Base-by-base conservation (phyloP, 2,329 filamentous ascomycete species). In the Lasiodiplodia citricola region DNA sequence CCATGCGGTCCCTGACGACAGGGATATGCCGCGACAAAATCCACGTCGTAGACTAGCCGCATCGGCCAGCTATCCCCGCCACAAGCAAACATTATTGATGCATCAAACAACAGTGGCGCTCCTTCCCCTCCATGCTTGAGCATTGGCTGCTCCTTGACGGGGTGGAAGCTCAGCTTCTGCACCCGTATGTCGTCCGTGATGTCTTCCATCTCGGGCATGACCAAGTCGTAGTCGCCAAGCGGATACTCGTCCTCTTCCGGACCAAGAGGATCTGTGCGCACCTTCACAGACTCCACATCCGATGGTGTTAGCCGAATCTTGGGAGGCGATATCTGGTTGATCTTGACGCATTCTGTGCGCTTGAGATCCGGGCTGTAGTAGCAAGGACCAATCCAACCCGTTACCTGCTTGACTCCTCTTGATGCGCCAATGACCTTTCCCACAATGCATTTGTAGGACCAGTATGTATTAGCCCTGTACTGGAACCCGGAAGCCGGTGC, bases 401-500 rank as follows among this genome's bases (percentile, higher is more conserved):
- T 91, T 23, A 92, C 85, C 67, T 90, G 86, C 71, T 86, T 87
- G 73, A 91, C 92, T 0, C 91, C 92, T 28, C 91, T 89, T 50
- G 88, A 90, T 28, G 82, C 82, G 1, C 83, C 83, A 8, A 94
- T 83, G 2, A 94, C 91, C 75, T 92, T 93, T 47, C 91, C 91
- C 2, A 94, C 89, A 68, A 93, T 91, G 72, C 87, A 91, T 23
- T 86, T 83, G 14, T 88, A 87, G 3, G 90, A 88, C 91, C 91
- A 94, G 82, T 93, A 94, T 1, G 91, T 93, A 75, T 91, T 90
- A 68, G 88, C 90, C 69, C 90, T 89, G 76, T 93, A 93, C 79
- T 94, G 91, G 75, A 94, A 93, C 18, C 91, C 91, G 71, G 89
- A 89, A 72, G 89, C 84, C 0, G 90, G 90, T 69, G 90, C 86